Conservation (phyloP, 768 basidiomycete genomes). For the Auriscalpium microsporum region DNA sequence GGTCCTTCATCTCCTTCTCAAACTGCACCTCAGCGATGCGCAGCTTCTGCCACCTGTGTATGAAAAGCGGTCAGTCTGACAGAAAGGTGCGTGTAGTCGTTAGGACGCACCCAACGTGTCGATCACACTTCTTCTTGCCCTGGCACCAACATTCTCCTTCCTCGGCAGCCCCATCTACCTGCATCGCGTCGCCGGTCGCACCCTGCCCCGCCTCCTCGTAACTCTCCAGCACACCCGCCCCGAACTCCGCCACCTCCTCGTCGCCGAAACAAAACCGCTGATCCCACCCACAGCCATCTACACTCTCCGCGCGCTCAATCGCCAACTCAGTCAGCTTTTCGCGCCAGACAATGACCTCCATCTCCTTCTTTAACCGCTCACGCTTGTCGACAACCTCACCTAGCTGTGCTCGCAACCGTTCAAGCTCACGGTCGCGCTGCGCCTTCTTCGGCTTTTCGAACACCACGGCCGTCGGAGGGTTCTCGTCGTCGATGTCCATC, state of each 20-base stretch:
- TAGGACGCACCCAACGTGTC: constrained; percentile 60
- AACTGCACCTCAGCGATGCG: constrained; percentile 63
- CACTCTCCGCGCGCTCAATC: constrained; percentile 51
- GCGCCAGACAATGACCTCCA: constrained; percentile 65
- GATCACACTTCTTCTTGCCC: constrained; percentile 65
- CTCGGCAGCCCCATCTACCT: constrained; percentile 25
- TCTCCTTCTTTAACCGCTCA: constrained; percentile 56
- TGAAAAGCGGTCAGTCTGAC: constrained; percentile 1
- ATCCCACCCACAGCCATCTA: constrained; percentile 83
- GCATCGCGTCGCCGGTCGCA: constrained; percentile 34
- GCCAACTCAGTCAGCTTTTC: constrained; percentile 63
- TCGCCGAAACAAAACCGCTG: constrained; percentile 78
- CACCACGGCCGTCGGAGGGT: constrained; percentile 15
- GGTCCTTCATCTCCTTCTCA: constrained; percentile 71
- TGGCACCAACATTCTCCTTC: constrained; percentile 71
- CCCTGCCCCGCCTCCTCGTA: constrained; percentile 41
- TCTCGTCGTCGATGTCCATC: constrained; percentile 5
- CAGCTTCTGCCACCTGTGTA: constrained; percentile 66
- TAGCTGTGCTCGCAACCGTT: constrained; percentile 44
- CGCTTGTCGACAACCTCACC: constrained; percentile 50
- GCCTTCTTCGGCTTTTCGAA: constrained; percentile 27
- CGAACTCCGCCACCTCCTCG: constrained; percentile 67
- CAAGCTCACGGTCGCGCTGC: constrained; percentile 49
- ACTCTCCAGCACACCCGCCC: constrained; percentile 56
- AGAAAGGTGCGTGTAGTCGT: not conserved